Base-by-base conservation (phyloP, 371 early-diverging fungal species). In the Rhizomucor miehei region DNA sequence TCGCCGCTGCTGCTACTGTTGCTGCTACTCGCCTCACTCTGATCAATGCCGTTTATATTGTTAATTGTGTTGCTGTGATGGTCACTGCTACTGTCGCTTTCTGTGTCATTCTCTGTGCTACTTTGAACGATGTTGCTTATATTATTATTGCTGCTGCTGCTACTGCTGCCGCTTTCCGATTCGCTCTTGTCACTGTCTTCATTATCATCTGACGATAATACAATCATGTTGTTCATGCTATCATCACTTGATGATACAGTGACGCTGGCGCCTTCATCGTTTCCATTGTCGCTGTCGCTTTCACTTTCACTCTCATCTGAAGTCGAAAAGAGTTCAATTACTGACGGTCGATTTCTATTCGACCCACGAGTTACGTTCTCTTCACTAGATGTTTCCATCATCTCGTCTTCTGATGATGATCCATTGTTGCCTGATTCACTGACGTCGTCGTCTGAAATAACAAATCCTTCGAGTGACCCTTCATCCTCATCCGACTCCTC, bases 381-480 rank as follows among this genome's bases (percentile, higher is more conserved):
- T 29, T 29, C 29, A 29, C 29, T 8, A 29, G 29, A 29, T 8
- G 29, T 29, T 5, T 29, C 3, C 29, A 29, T 29, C 3, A 8
- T 25, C 8, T 47, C 47, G 11, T 20, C 1, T 19, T 21, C 21
- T n/a, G 20, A 19, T 47, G 25, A 29, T 14, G 24, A 8, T 25
- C 3, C 25, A 6, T 25, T 6, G 20, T 6, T 47, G 21, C n/a
- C 3, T 47, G 2, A 20, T 19, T 29, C 29, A n/a, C n/a, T 47
- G 1, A 17, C 25, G 14, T 52, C 44, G 36, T 6, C 34, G 34
- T 53, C 53, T 6, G 19, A 43, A 1, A 53, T 44, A 1, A 53
- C 44, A 35, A 53, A 53, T 25, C 53, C 53, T 25, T 43, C 53
- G 35, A 53, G 14, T 19, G 14, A 14, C 3, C 23, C 44, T 8